Conservation (phyloP, 1,284 basidiomycete genomes). For the Heliocybe sulcata region DNA sequence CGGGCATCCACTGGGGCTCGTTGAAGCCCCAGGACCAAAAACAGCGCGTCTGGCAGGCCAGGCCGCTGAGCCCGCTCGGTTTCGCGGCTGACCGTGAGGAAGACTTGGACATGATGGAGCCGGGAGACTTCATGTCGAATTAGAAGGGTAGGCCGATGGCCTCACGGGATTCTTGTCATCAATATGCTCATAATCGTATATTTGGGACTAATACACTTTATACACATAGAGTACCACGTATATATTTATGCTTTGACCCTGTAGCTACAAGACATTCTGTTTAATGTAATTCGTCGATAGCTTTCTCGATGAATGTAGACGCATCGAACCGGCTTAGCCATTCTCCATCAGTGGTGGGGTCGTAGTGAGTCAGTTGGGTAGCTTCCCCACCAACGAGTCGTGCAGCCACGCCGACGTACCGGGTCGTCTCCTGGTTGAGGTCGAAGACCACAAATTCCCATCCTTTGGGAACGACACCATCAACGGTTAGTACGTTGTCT, state of each 20-base stretch:
- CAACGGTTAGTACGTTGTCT: conserved; percentile 44
- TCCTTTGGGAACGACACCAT: conserved; percentile 45
- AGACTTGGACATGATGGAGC: conserved; percentile 16
- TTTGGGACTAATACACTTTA: background rate
- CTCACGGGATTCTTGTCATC: background rate
- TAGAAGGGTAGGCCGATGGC: background rate
- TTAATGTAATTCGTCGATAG: background rate
- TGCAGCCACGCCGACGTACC: conserved; percentile 60
- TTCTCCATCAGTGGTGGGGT: conserved; percentile 2
- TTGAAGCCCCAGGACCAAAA: conserved; percentile 25
- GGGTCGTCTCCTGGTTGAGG: conserved; percentile 29
- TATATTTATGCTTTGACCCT: background rate
- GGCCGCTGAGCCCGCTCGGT: conserved; percentile 27
- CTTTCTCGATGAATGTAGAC: background rate
- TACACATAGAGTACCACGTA: background rate
- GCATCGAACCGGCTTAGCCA: background rate
- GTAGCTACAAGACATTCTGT: background rate
- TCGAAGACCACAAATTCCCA: conserved; percentile 64
- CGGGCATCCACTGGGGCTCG: conserved; percentile 63
- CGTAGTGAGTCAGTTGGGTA: conserved; percentile 22
- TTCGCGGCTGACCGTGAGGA: conserved; percentile 18
- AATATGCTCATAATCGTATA: background rate
- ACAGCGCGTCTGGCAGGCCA: conserved; percentile 42
- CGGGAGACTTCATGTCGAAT: background rate
- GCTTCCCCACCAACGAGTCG: conserved; percentile 28